These are phyloP conservation scores for Epichloe scottii DNA, from an alignment of 2,329 filamentous ascomycete species.

Conservation along the genomic window DNA sequence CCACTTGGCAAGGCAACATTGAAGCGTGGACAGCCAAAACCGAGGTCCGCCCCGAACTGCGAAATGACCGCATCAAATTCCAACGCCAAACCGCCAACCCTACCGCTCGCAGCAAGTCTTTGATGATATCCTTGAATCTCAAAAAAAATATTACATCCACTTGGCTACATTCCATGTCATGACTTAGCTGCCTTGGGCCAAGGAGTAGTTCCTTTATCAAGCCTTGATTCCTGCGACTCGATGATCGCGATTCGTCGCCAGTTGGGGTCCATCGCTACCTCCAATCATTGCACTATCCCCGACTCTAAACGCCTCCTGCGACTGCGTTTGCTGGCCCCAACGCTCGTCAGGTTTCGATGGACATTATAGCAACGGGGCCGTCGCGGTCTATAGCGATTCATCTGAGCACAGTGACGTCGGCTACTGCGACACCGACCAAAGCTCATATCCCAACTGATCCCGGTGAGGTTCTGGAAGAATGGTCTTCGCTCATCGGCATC, in stretches of 20 bases:
- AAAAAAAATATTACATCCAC: not conserved
- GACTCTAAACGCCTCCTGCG: not conserved
- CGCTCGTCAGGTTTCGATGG: conserved; percentile 4
- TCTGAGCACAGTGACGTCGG: not conserved
- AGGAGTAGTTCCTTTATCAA: not conserved
- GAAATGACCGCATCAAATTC: not conserved
- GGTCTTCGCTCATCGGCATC: conserved; percentile 93
- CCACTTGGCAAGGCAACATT: too few species aligned
- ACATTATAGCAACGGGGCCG: not conserved
- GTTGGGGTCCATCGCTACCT: not conserved
- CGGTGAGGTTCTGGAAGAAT: conserved; percentile 47
- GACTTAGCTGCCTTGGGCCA: not conserved
- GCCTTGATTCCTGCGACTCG: not conserved
- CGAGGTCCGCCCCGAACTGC: not conserved
- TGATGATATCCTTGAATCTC: not conserved
- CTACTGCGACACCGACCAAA: conserved; percentile 3
- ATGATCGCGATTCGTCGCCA: conserved; percentile 1
- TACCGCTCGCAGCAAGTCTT: not conserved
- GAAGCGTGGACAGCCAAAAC: too few species aligned
- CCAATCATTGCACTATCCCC: not conserved
- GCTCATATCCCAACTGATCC: conserved; percentile 18
- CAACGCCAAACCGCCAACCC: not conserved
- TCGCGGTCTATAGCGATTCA: not conserved
- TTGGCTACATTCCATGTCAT: not conserved
- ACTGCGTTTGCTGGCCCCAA: conserved; percentile 4